A percentile compares a stretch with the other conserved stretches of the same genome.
Evolutionary conservation across 352 stramenopile species (phyloP).

Genomic region (Lagenidium giganteum): DNA sequence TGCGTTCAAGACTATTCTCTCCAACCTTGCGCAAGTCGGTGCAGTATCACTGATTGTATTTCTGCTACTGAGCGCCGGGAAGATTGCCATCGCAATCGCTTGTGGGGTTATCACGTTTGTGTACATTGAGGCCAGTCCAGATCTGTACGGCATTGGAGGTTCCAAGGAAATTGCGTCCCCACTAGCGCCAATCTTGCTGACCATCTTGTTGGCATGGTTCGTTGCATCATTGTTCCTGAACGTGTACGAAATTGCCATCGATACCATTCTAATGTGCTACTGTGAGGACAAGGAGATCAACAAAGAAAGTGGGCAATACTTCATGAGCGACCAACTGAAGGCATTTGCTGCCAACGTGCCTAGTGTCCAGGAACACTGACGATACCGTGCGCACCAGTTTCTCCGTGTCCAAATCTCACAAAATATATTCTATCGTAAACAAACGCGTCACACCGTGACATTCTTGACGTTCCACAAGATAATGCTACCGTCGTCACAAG

Average conservation of each 20-base stretch:
- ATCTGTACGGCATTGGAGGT: conserved; percentile 43
- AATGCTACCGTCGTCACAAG: no score
- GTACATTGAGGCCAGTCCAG: conserved; percentile 50
- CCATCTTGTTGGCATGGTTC: conserved; percentile 90
- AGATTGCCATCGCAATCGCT: conserved; percentile 72
- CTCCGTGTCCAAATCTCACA: no score
- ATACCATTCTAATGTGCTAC: conserved; percentile 95
- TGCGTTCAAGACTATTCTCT: conserved; percentile 90
- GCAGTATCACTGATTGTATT: conserved; percentile 88
- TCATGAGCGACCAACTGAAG: conserved; percentile 73
- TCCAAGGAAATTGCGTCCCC: conserved; percentile 72
- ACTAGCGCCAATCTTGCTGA: conserved; percentile 85
- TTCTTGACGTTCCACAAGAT: no score
- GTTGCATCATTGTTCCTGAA: conserved; percentile 91
- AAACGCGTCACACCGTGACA: no score
- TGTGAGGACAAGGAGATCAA: conserved; percentile 89
- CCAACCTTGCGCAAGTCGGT: conserved; percentile 84
- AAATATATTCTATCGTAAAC: no score
- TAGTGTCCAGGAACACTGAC: conserved; percentile 12
- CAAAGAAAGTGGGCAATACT: conserved; percentile 59
- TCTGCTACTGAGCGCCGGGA: conserved; percentile 90
- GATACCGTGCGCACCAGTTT: no score
- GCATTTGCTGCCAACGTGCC: conserved; percentile 68
- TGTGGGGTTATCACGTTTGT: conserved; percentile 53
- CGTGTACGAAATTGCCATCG: conserved; percentile 94